phyloP scores from a whole-genome alignment of 108 stramenopile genomes.

The Cyclotella choctawhatcheeana region DNA sequence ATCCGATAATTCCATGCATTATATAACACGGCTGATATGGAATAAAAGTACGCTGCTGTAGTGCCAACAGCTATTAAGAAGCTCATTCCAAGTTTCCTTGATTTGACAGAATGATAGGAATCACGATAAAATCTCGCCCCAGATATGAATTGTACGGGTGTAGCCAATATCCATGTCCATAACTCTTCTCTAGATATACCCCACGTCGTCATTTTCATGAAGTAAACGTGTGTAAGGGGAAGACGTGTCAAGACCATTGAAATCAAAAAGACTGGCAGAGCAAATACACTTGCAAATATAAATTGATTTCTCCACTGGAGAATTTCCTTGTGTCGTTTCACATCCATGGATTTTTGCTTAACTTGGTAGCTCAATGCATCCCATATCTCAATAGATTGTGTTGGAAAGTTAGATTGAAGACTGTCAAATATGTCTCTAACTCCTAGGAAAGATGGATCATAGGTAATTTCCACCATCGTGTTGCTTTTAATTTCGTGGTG shows the following conservation, averaged over 20 bases:
- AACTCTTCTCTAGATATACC: conserved; percentile 53
- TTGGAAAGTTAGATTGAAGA: conserved; percentile 16
- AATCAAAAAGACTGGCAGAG: conserved; percentile 59
- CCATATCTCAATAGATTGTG: conserved; percentile 23
- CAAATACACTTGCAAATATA: conserved; percentile 51
- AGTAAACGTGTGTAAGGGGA: conserved; percentile 27
- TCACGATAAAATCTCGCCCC: conserved; percentile 77
- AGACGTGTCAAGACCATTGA: conserved; percentile 54
- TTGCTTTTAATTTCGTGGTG: neutral
- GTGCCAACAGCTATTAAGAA: conserved; percentile 86
- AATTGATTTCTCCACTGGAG: conserved; percentile 49
- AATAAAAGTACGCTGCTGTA: conserved; percentile 78
- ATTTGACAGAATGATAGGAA: conserved; percentile 58
- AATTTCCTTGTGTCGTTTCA: conserved; percentile 49
- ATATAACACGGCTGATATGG: conserved; percentile 55
- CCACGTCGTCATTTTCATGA: conserved; percentile 10
- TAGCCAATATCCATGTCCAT: conserved; percentile 65
- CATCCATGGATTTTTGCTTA: conserved; percentile 51
- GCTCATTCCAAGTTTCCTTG: conserved; percentile 81
- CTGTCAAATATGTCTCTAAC: conserved; percentile 43
- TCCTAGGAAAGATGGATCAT: conserved; percentile 36
- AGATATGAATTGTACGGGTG: conserved; percentile 85
- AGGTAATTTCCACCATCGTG: conserved; percentile 47
- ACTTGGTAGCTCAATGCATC: conserved; percentile 48
- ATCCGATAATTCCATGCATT: conserved; percentile 29